Conservation (phyloP, 441 rosid species). For the Dalechampia spathulata region DNA sequence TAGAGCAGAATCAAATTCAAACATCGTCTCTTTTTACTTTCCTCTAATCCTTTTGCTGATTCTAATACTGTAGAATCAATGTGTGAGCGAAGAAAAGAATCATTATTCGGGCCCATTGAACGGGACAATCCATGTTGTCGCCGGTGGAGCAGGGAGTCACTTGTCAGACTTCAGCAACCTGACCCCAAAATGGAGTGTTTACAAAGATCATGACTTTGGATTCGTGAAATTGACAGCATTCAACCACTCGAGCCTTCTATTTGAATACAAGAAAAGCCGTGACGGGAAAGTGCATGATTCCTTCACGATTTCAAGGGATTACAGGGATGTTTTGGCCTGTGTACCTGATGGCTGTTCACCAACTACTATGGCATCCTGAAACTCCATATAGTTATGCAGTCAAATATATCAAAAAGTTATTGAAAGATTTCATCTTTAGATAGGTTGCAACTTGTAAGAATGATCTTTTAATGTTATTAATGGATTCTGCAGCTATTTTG, state of each 20-base stretch:
- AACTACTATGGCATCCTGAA: conserved; percentile 51
- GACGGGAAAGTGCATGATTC: conserved; percentile 67
- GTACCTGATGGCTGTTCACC: conserved; percentile 61
- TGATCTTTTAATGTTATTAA: background rate
- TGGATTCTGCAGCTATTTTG: background rate
- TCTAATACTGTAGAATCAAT: conserved; percentile 45
- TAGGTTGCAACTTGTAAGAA: background rate
- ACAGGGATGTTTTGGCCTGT: conserved; percentile 74
- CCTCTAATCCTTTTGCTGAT: background rate
- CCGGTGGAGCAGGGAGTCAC: conserved; percentile 79
- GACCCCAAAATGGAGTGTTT: conserved; percentile 62
- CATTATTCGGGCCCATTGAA: conserved; percentile 60
- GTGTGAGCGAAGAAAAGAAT: conserved; percentile 43
- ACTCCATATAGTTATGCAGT: background rate
- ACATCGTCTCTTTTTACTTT: background rate
- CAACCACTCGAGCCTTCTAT: conserved; percentile 62
- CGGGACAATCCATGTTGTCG: conserved; percentile 87
- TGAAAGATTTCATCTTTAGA: background rate
- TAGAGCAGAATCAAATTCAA: too few relatives aligned
- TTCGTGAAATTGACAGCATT: conserved; percentile 79
- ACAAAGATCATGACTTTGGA: conserved; percentile 68
- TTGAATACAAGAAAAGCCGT: conserved; percentile 84
- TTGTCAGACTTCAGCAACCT: conserved; percentile 46
- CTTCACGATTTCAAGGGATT: conserved; percentile 76
- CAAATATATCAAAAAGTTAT: background rate